These are phyloP conservation scores for Ogataea hybrid DNA, from an alignment of 1,139 yeast species.

Conservation along the genomic window DNA sequence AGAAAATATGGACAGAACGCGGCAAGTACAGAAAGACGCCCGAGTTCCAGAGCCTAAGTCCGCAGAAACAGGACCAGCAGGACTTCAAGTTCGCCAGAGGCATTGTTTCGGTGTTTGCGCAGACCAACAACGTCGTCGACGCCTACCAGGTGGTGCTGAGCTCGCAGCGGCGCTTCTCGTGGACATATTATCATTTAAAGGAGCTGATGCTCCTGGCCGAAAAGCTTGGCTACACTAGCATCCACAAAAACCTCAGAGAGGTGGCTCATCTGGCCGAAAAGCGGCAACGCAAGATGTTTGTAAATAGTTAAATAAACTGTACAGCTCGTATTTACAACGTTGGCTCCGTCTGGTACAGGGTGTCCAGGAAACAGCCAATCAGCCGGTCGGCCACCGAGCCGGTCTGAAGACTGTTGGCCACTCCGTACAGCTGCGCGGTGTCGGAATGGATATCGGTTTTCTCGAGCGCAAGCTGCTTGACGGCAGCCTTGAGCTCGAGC, in stretches of 20 bases:
- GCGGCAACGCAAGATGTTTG: conserved; percentile 7
- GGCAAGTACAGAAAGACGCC: conserved; percentile 64
- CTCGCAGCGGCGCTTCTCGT: conserved; percentile 64
- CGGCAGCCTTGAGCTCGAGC: conserved; percentile 48
- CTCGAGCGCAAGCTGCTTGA: conserved; percentile 35
- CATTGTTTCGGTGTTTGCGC: conserved; percentile 55
- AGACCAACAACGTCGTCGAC: conserved; percentile 56
- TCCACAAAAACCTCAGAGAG: conserved; percentile 22
- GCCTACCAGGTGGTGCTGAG: conserved; percentile 68
- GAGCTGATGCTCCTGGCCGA: conserved; percentile 47
- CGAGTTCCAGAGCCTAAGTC: conserved; percentile 41
- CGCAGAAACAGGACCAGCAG: conserved; percentile 40
- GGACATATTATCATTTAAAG: conserved; percentile 64
- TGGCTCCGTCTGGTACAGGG: conserved; percentile 53
- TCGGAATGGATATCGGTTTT: conserved; percentile 45
- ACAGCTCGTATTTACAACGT: background rate
- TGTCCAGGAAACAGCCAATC: conserved; percentile 77
- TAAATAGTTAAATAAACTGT: conserved; percentile 1
- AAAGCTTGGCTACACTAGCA: conserved; percentile 39
- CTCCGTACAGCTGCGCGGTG: conserved; percentile 90
- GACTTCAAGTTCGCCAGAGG: conserved; percentile 71
- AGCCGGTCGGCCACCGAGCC: conserved; percentile 81
- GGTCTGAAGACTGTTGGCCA: conserved; percentile 86
- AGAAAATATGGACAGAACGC: conserved; percentile 71
- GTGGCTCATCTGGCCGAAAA: conserved; percentile 22